A percentile compares a stretch with the other conserved stretches of the same genome.
phyloP scores from a whole-genome alignment of 306 rosid genomes.

The Herpetospermum pedunculosum region DNA sequence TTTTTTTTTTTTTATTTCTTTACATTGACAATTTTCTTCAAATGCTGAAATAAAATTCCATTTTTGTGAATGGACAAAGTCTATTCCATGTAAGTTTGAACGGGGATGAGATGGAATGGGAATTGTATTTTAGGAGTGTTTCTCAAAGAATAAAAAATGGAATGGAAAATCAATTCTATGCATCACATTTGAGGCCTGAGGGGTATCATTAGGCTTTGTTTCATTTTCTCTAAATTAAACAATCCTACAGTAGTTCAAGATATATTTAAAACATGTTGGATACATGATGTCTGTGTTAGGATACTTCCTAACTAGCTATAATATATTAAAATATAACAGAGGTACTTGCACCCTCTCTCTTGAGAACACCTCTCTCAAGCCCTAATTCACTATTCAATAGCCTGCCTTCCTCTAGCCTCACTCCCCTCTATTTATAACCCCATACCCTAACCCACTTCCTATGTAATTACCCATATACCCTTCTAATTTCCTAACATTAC shows the following conservation, averaged over 20 bases:
- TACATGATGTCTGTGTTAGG: too few species aligned
- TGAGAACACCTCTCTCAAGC: too few species aligned
- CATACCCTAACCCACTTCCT: too few species aligned
- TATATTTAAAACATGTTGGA: background rate
- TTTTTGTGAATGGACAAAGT: background rate
- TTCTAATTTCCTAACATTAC: too few species aligned
- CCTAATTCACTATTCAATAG: too few species aligned
- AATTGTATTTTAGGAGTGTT: background rate
- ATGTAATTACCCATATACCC: too few species aligned
- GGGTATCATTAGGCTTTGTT: background rate
- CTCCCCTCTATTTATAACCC: too few species aligned
- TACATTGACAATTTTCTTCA: background rate
- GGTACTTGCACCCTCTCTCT: too few species aligned
- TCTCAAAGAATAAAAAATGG: background rate
- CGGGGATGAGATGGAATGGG: background rate
- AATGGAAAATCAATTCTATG: background rate
- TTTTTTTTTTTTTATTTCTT: background rate
- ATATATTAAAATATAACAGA: too few species aligned
- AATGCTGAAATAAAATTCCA: conserved; percentile 2
- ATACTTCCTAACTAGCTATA: too few species aligned
- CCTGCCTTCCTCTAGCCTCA: too few species aligned
- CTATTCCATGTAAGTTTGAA: background rate
- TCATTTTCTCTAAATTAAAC: background rate
- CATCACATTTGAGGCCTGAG: background rate
- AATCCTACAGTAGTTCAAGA: background rate